Percentiles rank a stretch among this genome's conserved stretches.
These are phyloP conservation scores for Apiospora hydei DNA, from an alignment of 2,329 filamentous ascomycete species.

Conservation along the genomic window DNA sequence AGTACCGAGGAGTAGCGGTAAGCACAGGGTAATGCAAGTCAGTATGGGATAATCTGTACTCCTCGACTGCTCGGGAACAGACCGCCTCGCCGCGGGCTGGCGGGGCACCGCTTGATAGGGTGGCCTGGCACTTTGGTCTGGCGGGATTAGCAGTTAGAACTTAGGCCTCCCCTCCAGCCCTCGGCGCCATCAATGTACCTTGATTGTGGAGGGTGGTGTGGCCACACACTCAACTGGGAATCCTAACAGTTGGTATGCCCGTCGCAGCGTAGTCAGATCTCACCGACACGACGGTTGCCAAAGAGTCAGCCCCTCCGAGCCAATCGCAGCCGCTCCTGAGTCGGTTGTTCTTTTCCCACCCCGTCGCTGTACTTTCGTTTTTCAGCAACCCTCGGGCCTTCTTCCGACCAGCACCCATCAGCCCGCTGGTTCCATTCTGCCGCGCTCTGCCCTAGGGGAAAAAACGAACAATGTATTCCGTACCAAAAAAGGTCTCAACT, in stretches of 20 bases:
- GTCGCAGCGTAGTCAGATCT: constrained; percentile 7
- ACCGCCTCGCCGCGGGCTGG: constrained; percentile 20
- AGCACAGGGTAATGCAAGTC: constrained; percentile 12
- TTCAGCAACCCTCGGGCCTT: constrained; percentile 14
- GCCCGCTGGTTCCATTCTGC: constrained; percentile 17
- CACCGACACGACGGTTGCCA: constrained; percentile 12
- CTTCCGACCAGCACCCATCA: constrained; percentile 3
- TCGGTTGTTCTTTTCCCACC: constrained; percentile 14
- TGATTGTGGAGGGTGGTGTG: not conserved
- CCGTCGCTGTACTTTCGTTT: not conserved
- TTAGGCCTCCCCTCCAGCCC: not conserved
- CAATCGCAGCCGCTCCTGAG: constrained; percentile 2
- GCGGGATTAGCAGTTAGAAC: not conserved
- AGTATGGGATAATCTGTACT: constrained; percentile 15
- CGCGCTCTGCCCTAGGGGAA: not conserved
- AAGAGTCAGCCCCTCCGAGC: constrained; percentile 16
- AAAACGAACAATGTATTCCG: not conserved
- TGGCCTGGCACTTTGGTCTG: not conserved
- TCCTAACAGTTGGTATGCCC: not conserved
- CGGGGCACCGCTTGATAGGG: constrained; percentile 15
- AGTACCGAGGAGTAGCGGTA: constrained; percentile 15
- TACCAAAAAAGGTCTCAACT: not conserved
- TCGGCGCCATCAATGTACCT: not conserved
- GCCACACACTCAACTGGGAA: constrained; percentile 16
- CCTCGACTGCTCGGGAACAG: constrained; percentile 5